Evolutionary conservation across 345 rosid species (phyloP).

Genomic region (Aethionema arabicum): DNA sequence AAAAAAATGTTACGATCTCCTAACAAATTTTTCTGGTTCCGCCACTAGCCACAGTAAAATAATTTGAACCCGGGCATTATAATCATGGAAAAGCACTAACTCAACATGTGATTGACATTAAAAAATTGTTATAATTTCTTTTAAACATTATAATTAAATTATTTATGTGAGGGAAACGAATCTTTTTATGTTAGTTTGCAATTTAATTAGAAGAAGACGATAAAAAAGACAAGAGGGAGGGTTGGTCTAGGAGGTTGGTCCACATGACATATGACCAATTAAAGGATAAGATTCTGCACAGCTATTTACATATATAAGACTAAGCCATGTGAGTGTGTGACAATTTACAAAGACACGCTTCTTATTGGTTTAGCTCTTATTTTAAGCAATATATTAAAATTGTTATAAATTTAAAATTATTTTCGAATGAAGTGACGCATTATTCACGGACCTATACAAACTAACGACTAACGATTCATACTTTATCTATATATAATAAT

Average conservation of each 20-base stretch:
- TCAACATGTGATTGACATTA: too few species aligned
- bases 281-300: conserved; percentile 37
- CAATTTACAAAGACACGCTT: conserved; percentile 22
- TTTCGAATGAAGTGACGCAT: conserved; percentile 22
- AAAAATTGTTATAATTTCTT: too few species aligned
- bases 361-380: conserved; percentile 35
- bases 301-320: conserved; percentile 14
- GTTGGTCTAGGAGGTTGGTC: conserved; percentile 32
- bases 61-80: too few species aligned
- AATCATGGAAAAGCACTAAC: too few species aligned
- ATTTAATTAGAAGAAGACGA: conserved; percentile 28
- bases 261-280: conserved; percentile 31
- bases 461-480: conserved; percentile 15
- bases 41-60: too few species aligned
- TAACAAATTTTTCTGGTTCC: too few species aligned
- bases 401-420: too few species aligned
- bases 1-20: too few species aligned
- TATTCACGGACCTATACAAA: conserved; percentile 23
- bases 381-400: conserved; percentile 6
- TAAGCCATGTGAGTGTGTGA: conserved; percentile 15
- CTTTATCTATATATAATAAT: neutral
- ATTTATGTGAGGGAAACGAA: conserved; percentile 11
- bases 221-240: conserved; percentile 24
- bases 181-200: neutral
- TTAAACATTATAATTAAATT: conserved; percentile 5